Evolutionary conservation across 345 rosid genomes (phyloP).

Genomic region (Aethionema arabicum): DNA sequence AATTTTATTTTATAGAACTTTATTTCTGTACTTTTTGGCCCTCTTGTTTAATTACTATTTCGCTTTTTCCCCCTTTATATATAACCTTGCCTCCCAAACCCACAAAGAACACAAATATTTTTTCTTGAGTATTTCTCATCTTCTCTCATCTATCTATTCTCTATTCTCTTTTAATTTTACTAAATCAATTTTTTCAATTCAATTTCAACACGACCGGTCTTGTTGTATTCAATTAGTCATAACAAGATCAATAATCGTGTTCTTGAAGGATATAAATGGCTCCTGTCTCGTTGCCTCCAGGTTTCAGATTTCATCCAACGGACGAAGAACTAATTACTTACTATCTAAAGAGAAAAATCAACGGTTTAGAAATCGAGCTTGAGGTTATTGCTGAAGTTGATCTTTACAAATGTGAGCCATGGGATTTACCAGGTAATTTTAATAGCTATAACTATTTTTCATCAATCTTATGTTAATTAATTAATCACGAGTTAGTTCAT

Average conservation of each 20-base stretch:
- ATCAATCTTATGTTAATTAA: neutral
- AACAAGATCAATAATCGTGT: neutral
- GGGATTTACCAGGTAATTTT: constrained; percentile 76
- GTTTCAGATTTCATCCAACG: constrained; percentile 81
- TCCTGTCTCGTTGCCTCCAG: constrained; percentile 77
- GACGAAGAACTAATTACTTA: constrained; percentile 75
- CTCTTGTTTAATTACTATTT: constrained; percentile 22
- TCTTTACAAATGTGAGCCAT: constrained; percentile 82
- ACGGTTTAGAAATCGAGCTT: constrained; percentile 60
- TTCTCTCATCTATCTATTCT: constrained; percentile 12
- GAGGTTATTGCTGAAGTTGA: constrained; percentile 80
- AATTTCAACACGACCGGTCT: neutral
- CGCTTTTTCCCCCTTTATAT: constrained; percentile 11
- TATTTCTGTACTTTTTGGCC: constrained; percentile 33
- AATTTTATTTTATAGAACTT: constrained; percentile 29
- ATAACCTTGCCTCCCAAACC: constrained; percentile 29
- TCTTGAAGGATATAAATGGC: constrained; percentile 43
- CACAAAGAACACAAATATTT: constrained; percentile 27
- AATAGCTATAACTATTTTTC: too few species aligned
- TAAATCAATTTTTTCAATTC: neutral
- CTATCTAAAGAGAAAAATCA: constrained; percentile 70
- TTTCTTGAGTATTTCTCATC: constrained; percentile 8
- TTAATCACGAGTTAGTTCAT: neutral
- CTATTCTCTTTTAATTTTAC: neutral
- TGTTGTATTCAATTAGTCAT: neutral